Percentiles rank a stretch among this genome's conserved stretches.
These are phyloP conservation scores for Collybiopsis luxurians DNA, from an alignment of 768 basidiomycete species.

Conservation along the genomic window DNA sequence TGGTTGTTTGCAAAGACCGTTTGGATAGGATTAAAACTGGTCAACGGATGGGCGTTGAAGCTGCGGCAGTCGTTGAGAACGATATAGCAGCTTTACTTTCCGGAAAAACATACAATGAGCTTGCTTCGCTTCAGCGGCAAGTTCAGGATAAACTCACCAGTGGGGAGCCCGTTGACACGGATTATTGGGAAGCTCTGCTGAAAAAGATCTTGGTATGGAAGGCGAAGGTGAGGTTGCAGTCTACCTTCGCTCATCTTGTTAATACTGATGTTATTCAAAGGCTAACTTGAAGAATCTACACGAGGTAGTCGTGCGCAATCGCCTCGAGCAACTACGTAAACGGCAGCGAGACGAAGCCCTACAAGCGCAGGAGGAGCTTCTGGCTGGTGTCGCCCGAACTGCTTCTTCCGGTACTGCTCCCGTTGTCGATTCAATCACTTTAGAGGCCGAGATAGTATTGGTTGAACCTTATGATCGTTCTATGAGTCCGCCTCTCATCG, in stretches of 20 bases:
- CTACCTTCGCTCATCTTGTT: neutral
- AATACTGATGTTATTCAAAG: conserved; percentile 35
- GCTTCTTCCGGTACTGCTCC: conserved; percentile 30
- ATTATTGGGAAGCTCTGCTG: conserved; percentile 95
- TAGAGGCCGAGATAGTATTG: conserved; percentile 42
- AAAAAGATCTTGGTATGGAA: conserved; percentile 96
- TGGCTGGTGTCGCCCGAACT: conserved; percentile 71
- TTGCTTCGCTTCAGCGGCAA: conserved; percentile 77
- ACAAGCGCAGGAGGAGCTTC: conserved; percentile 87
- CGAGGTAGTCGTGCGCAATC: conserved; percentile 94
- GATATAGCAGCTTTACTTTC: conserved; percentile 80
- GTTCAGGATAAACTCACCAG: conserved; percentile 87
- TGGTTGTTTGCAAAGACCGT: conserved; percentile 92
- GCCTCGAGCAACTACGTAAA: conserved; percentile 93
- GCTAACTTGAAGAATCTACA: conserved; percentile 90
- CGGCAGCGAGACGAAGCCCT: conserved; percentile 94
- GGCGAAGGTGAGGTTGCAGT: conserved; percentile 66
- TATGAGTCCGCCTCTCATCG: conserved; percentile 82
- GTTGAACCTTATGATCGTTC: conserved; percentile 77
- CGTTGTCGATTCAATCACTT: neutral
- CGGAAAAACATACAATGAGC: conserved; percentile 84
- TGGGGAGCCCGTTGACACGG: conserved; percentile 93
- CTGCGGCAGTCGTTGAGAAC: conserved; percentile 77
- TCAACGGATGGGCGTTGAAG: conserved; percentile 63
- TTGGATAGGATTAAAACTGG: conserved; percentile 70